These are phyloP conservation scores for Alternaria tenuissima DNA, from an alignment of 2,329 filamentous ascomycete genomes.

Conservation along the genomic window DNA sequence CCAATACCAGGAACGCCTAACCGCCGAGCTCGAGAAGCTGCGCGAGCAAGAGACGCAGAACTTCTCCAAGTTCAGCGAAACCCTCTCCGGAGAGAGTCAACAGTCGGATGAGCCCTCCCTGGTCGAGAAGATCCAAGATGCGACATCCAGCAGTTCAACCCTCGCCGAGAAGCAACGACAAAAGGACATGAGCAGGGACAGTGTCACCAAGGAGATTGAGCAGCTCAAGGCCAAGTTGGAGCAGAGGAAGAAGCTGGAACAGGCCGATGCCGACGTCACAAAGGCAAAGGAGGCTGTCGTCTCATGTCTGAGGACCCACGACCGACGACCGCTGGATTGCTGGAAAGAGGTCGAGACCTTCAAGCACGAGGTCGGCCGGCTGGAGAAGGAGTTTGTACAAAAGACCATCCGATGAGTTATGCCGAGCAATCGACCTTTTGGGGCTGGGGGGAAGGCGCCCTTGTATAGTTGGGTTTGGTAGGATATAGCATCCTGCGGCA, in stretches of 20 bases:
- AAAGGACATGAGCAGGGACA: slow-evolving; percentile 60
- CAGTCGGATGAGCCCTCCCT: slow-evolving; percentile 45
- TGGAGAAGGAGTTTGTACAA: slow-evolving; percentile 90
- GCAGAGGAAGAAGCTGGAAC: slow-evolving; percentile 64
- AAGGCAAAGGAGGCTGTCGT: slow-evolving; percentile 79
- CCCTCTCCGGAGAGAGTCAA: slow-evolving; percentile 60
- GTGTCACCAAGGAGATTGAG: slow-evolving; percentile 66
- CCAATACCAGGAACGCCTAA: slow-evolving; percentile 86
- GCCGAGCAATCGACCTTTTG: not conserved
- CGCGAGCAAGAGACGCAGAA: slow-evolving; percentile 73
- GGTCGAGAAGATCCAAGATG: slow-evolving; percentile 48
- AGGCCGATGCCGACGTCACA: slow-evolving; percentile 75
- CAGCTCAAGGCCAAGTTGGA: slow-evolving; percentile 61
- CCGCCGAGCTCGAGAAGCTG: slow-evolving; percentile 82
- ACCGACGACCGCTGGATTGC: slow-evolving; percentile 89
- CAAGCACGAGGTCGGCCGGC: slow-evolving; percentile 83
- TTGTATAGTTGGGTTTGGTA: slow-evolving; percentile 36
- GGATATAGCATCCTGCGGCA: slow-evolving; percentile 14
- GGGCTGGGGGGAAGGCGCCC: slow-evolving; percentile 6
- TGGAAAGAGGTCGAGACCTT: slow-evolving; percentile 93
- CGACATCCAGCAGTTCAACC: slow-evolving; percentile 45
- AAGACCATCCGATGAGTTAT: slow-evolving; percentile 67
- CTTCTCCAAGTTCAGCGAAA: slow-evolving; percentile 73
- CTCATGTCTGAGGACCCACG: slow-evolving; percentile 81
- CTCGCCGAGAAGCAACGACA: slow-evolving; percentile 54